Percentiles rank a stretch among this genome's conserved stretches.
Evolutionary conservation across 805 yeast species (phyloP).

Genomic region (Hanseniaspora lachancei): DNA sequence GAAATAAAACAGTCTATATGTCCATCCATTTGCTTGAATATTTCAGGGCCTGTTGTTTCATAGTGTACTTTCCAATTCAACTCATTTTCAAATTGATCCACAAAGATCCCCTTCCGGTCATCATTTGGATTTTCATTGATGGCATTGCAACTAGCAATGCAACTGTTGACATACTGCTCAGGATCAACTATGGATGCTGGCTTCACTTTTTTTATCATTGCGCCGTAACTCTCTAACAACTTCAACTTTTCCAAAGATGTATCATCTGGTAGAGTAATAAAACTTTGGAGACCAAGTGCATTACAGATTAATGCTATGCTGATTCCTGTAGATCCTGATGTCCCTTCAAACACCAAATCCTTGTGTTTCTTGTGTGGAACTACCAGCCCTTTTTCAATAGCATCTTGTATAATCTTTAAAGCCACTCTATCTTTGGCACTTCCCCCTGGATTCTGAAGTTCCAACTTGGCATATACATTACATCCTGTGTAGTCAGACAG

Average conservation of each 20-base stretch:
- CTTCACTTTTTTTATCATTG: constrained; percentile 67
- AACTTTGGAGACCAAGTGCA: constrained; percentile 77
- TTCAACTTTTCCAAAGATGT: constrained; percentile 74
- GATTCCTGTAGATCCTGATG: constrained; percentile 94
- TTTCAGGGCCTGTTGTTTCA: constrained; percentile 81
- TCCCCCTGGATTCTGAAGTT: constrained; percentile 81
- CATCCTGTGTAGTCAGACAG: constrained; percentile 64
- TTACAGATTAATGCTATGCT: constrained; percentile 83
- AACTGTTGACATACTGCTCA: constrained; percentile 81
- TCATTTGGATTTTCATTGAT: constrained; percentile 31
- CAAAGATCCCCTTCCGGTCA: constrained; percentile 55
- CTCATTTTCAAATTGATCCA: constrained; percentile 91
- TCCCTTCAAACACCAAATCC: constrained; percentile 81
- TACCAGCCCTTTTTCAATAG: constrained; percentile 35
- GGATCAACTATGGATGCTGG: constrained; percentile 96
- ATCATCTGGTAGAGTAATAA: constrained; percentile 90
- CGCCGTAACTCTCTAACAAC: constrained; percentile 63
- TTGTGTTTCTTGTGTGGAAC: constrained; percentile 45
- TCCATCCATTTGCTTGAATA: constrained; percentile 58
- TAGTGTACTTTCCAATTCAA: constrained; percentile 80
- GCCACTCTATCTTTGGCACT: constrained; percentile 95
- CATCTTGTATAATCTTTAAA: constrained; percentile 54
- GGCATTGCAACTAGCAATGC: constrained; percentile 50
- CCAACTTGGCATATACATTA: constrained; percentile 75
- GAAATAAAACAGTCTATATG: constrained; percentile 63